Percentiles rank a stretch among this genome's conserved stretches.
Evolutionary conservation across 1,284 basidiomycete genomes (phyloP).

Genomic region (Irpex lacteus): DNA sequence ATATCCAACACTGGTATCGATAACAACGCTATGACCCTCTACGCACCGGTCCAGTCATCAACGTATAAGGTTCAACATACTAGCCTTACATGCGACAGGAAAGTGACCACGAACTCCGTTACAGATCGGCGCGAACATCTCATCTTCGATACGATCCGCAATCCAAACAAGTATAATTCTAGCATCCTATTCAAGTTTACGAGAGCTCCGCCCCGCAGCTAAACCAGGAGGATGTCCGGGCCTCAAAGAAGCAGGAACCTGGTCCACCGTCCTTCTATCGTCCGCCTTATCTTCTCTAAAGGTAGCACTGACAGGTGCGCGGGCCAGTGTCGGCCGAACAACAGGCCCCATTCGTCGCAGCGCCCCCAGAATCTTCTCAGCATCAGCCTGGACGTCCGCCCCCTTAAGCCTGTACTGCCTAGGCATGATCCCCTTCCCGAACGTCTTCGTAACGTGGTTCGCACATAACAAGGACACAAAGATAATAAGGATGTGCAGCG

Average conservation of each 20-base stretch:
- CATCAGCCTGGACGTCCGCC: constrained; percentile 28
- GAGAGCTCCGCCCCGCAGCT: not conserved
- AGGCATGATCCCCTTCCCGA: constrained; percentile 74
- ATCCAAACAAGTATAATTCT: not conserved
- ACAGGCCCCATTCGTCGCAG: constrained; percentile 17
- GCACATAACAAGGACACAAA: constrained; percentile 62
- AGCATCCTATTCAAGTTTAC: not conserved
- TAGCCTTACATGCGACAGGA: not conserved
- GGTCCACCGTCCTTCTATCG: not conserved
- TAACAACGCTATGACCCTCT: not conserved
- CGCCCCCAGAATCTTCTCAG: constrained; percentile 21
- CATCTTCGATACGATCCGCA: not conserved
- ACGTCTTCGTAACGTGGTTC: constrained; percentile 68
- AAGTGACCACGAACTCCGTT: not conserved
- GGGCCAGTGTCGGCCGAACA: constrained; percentile 19
- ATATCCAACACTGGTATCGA: not conserved
- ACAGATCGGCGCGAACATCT: not conserved
- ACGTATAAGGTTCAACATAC: not conserved
- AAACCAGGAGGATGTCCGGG: not conserved
- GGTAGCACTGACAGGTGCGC: constrained; percentile 18
- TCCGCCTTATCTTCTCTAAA: constrained; percentile 25
- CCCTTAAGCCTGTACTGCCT: constrained; percentile 55
- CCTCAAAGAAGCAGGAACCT: not conserved
- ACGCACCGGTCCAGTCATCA: not conserved
- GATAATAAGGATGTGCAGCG: constrained; percentile 64